A percentile compares a stretch with the other conserved stretches of the same genome.
Evolutionary conservation across 257 asterid species (phyloP).

Genomic region (Solanum megistacrolobum): DNA sequence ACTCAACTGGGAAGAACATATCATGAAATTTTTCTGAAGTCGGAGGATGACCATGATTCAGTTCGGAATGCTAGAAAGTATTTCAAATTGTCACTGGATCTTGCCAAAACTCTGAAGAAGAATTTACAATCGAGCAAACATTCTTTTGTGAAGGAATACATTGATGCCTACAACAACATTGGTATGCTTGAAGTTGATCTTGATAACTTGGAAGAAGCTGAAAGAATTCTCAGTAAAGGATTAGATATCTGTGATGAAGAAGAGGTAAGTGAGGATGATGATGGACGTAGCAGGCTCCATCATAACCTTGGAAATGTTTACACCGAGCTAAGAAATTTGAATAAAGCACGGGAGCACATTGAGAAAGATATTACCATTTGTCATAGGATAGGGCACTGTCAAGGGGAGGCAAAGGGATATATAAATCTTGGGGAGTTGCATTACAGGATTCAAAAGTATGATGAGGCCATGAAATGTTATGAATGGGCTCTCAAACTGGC

Average conservation of each 20-base stretch:
- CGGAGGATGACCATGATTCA: slow-evolving; percentile 68
- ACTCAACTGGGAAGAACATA: slow-evolving; percentile 97
- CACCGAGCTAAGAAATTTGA: slow-evolving; percentile 73
- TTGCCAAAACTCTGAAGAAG: slow-evolving; percentile 49
- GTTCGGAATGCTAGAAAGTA: slow-evolving; percentile 66
- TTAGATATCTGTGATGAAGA: slow-evolving; percentile 79
- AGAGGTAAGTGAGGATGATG: slow-evolving; percentile 65
- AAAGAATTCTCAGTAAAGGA: slow-evolving; percentile 52
- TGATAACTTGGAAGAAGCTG: slow-evolving; percentile 68
- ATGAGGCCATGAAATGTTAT: slow-evolving; percentile 66
- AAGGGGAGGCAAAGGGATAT: slow-evolving; percentile 96
- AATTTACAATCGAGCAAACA: slow-evolving; percentile 22
- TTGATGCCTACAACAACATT: slow-evolving; percentile 89
- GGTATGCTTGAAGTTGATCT: slow-evolving; percentile 93
- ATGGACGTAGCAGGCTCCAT: slow-evolving; percentile 87
- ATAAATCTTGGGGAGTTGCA: slow-evolving; percentile 78
- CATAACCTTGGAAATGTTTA: slow-evolving; percentile 89
- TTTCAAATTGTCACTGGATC: slow-evolving; percentile 58
- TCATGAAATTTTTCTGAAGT: slow-evolving; percentile 71
- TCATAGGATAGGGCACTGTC: slow-evolving; percentile 56
- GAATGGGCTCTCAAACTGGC: slow-evolving; percentile 72
- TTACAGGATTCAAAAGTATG: slow-evolving; percentile 57
- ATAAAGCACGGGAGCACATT: slow-evolving; percentile 55
- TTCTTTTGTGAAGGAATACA: slow-evolving; percentile 58
- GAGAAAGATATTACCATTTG: slow-evolving; percentile 67